These are phyloP conservation scores for Scedosporium apiospermum DNA, from an alignment of 2,329 filamentous ascomycete species.

Conservation along the genomic window DNA sequence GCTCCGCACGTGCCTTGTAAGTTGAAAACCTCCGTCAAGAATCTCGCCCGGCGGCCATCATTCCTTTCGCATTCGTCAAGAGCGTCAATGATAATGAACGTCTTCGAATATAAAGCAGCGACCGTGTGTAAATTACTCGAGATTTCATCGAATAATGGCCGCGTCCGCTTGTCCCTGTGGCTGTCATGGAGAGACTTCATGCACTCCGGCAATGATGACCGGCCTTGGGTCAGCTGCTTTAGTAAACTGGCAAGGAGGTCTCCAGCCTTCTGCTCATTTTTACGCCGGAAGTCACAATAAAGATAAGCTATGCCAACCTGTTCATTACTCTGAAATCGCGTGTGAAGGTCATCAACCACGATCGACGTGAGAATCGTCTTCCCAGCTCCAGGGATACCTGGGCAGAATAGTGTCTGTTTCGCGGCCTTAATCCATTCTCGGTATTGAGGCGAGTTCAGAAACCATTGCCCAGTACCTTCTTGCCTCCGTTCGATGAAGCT, in stretches of 20 bases:
- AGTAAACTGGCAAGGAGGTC: slow-evolving; percentile 19
- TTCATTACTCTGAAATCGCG: slow-evolving; percentile 7
- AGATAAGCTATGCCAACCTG: slow-evolving; percentile 19
- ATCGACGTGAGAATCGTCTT: slow-evolving; percentile 22
- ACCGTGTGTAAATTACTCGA: background rate
- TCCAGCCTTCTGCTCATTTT: slow-evolving; percentile 14
- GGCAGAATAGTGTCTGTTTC: slow-evolving; percentile 10
- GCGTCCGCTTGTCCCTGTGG: background rate
- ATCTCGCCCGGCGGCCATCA: background rate
- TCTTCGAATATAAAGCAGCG: fast-evolving
- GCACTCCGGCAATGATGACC: background rate
- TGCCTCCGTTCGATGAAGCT: slow-evolving; percentile 22
- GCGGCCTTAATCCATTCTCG: slow-evolving; percentile 15
- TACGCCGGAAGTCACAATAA: slow-evolving; percentile 20
- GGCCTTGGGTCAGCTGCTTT: slow-evolving; percentile 18
- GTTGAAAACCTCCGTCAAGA: slow-evolving; percentile 1
- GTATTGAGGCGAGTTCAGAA: slow-evolving; percentile 25
- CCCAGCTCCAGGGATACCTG: slow-evolving; percentile 17
- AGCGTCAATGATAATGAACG: background rate
- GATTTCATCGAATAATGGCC: slow-evolving; percentile 5
- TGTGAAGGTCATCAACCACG: slow-evolving; percentile 10
- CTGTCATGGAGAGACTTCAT: slow-evolving; percentile 4
- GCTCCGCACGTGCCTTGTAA: background rate
- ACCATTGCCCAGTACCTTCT: slow-evolving; percentile 29
- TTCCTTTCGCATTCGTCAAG: slow-evolving; percentile 12